Conservation (phyloP, 1,284 basidiomycete species). For the Apiotrichum siamense region DNA sequence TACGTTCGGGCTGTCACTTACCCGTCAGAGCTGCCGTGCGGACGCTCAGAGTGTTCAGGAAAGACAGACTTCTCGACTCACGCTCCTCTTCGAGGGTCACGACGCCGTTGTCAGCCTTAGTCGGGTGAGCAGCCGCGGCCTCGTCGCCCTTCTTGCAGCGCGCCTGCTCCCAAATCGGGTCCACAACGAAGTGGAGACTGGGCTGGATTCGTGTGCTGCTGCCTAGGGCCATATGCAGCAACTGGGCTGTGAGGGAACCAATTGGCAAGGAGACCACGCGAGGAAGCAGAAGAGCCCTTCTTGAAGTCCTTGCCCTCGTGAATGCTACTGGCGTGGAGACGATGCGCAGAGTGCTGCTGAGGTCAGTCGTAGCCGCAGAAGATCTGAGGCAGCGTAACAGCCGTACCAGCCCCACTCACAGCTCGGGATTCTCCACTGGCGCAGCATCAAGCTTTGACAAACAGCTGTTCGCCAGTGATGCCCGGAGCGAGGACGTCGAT, state of each 20-base stretch:
- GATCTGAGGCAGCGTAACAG: too few relatives aligned
- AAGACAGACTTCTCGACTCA: slow-evolving; percentile 9
- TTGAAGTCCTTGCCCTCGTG: slow-evolving; percentile 36
- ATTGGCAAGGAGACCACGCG: slow-evolving; percentile 27
- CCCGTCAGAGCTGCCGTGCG: slow-evolving; percentile 34
- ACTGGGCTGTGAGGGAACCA: too few relatives aligned
- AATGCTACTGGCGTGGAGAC: slow-evolving; percentile 32
- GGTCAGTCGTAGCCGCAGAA: not conserved
- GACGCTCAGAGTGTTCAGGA: slow-evolving; percentile 24
- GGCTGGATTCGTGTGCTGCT: too few relatives aligned
- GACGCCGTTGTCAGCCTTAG: slow-evolving; percentile 10
- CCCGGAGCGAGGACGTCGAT: slow-evolving; percentile 23
- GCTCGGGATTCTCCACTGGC: slow-evolving; percentile 20
- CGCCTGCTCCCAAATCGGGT: slow-evolving; percentile 25
- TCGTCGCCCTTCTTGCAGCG: slow-evolving; percentile 19
- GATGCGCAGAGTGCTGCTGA: slow-evolving; percentile 25
- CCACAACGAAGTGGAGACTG: slow-evolving; percentile 26
- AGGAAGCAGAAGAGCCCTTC: slow-evolving; percentile 19
- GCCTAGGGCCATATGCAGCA: too few relatives aligned
- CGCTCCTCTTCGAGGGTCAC: slow-evolving; percentile 20
- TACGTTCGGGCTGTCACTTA: too few relatives aligned
- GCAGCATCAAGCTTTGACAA: slow-evolving; percentile 18
- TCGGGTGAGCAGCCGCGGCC: slow-evolving; percentile 8
- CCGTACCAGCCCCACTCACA: too few relatives aligned
- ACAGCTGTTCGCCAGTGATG: slow-evolving; percentile 6